Evolutionary conservation across 2,329 filamentous ascomycete genomes (phyloP), one percentile per base, ranked within the genome.

Genomic region (Ophiostoma sp.): DNA sequence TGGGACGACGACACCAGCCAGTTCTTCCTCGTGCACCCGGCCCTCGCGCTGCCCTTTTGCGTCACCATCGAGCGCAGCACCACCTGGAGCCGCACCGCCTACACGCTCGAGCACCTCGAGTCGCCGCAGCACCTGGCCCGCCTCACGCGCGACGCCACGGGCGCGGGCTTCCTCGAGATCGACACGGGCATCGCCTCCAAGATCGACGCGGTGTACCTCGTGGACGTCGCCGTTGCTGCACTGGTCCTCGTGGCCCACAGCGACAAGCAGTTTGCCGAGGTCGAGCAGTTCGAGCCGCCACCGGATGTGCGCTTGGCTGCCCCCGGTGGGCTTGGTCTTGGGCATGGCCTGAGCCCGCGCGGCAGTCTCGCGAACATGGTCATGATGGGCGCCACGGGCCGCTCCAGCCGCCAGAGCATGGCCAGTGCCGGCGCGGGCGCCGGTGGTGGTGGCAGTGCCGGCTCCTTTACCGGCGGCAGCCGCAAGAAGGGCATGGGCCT

Each of bases 101-200:
- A 90, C 76, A 86, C 84, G 17, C 84, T 90, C 15, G 87, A 90
- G 79, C 87, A 90, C 75, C 81, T 87, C 72, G 86, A 89, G 77
- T 83, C 84, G 69, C 86, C 87, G 4, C 81, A 83, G 68, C 87
- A 87, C 74, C 79, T 90, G 3, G 87, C 86, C 35, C 84, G 86
- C 70, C 80, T 90, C 39, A 87, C 86, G 20, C 83, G 86, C 67
- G 86, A 89, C 76, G 86, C 84, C 64, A 84, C 85, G 0, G 87
- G 87, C 20, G 80, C 79, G 6, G 87, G 87, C 20, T 87, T 82
- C 79, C 77, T 90, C 62, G 87, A 90, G 79, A 76, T 90, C 8
- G 87, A 88, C 78, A 89, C 87, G 0, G 81, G 81, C 17, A 82
- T 89, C 57, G 87, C 87, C 0, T 80, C 83, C 67, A 84, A 85